Conservation (phyloP, 352 stramenopile genomes). For the Blastocystis sp. region DNA sequence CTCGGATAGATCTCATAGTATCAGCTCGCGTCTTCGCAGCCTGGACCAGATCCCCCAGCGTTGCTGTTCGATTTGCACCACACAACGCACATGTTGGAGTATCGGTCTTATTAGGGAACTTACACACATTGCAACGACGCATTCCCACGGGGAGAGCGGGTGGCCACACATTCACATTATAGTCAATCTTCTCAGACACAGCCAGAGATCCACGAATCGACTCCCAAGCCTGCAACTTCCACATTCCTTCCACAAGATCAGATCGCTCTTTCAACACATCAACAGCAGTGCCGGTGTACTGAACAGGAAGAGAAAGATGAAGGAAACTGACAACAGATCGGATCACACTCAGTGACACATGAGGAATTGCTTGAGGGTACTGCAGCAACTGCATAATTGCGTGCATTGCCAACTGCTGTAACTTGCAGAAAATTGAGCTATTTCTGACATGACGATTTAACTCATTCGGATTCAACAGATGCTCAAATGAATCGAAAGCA, state of each 20-base stretch:
- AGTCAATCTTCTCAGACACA: not conserved
- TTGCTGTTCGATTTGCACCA: not conserved
- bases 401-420: conserved; percentile 35
- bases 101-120: not conserved
- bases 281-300: not conserved
- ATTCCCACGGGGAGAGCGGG: conserved; percentile 6
- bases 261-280: conserved; percentile 1
- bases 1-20: not conserved
- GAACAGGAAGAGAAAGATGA: not conserved
- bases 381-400: conserved; percentile 47
- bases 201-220: conserved; percentile 2
- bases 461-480: not conserved
- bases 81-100: conserved; percentile 1
- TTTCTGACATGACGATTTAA: not conserved
- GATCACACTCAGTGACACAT: not conserved
- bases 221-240: conserved; percentile 24
- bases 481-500: conserved; percentile 21
- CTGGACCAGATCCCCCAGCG: conserved; percentile 22
- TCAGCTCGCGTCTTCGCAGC: not conserved
- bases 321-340: conserved; percentile 25
- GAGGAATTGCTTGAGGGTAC: not conserved
- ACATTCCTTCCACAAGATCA: conserved; percentile 15
- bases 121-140: conserved; percentile 54
- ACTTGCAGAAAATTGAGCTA: not conserved
- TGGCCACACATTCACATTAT: conserved; percentile 44